Conservation (phyloP, 805 yeast species). For the Lipomyces orientalis region DNA sequence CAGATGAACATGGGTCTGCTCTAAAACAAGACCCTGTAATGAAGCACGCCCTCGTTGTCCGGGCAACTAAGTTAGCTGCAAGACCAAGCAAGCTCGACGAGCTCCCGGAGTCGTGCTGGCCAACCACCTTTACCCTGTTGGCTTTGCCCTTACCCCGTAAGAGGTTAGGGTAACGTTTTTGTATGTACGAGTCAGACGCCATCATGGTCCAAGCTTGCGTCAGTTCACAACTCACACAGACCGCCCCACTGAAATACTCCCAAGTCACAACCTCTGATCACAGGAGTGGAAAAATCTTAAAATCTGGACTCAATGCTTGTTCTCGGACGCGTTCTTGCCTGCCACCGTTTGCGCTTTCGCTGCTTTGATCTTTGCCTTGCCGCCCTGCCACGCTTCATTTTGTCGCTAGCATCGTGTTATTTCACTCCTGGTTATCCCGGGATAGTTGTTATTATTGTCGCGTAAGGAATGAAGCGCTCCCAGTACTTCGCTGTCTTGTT, state of each 20-base stretch:
- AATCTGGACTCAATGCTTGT: neutral
- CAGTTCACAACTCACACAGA: conserved; percentile 10
- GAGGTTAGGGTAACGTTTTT: neutral
- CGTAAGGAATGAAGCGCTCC: conserved; percentile 27
- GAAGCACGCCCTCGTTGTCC: no score
- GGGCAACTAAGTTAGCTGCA: no score
- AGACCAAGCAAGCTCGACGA: no score
- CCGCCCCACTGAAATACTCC: neutral
- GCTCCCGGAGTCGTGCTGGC: no score
- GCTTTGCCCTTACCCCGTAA: no score
- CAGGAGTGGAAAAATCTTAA: conserved; percentile 7
- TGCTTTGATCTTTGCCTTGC: neutral
- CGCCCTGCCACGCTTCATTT: neutral
- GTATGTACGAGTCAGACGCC: conserved; percentile 11
- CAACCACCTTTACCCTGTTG: no score
- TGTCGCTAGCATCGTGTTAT: neutral
- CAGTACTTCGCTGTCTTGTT: conserved; percentile 29
- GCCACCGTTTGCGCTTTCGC: neutral
- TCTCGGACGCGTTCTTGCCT: conserved; percentile 9
- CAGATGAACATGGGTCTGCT: no score
- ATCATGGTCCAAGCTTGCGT: neutral
- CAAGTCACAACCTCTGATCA: conserved; percentile 10
- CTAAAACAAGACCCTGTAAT: no score
- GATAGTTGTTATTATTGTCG: neutral
- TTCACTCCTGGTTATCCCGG: neutral